Base-by-base conservation (phyloP, 352 stramenopile genomes). In the Phytophthora hybrid region DNA sequence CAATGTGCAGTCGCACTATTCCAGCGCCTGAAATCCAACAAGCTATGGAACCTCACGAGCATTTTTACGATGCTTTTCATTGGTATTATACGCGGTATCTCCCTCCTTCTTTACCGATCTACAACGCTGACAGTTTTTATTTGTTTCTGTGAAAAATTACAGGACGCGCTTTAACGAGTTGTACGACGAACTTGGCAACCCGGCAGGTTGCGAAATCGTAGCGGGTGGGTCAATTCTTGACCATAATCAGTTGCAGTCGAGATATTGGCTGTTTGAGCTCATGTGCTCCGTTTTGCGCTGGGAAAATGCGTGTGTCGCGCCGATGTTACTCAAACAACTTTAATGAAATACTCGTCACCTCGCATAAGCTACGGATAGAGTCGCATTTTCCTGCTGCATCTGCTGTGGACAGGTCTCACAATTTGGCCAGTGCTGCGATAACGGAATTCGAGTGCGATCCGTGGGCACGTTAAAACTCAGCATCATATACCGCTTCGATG, bases 181-280 rank as follows among this genome's bases (percentile, higher is more conserved):
- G 11, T 61, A 76, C 44, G 81, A 90, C 67, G 74, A 65, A 23
- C 2, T 68, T 5, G 82, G 82, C 21, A 72, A 76, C 1, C 53
- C 73, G 0, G 62, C 75, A 5, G 84, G 84, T 13, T 87, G 78
- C 49, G 82, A 92, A 52, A 75, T 90, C 44, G 66, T 87, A 41
- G 63, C 73, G 0, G 84, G 84, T 32, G 84, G 84, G 11, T 87
- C 80, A 4, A 62, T 92, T 41, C 63, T 64, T 31, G 79, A 89
- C 32, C 72, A 77, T 31, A 77, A 82, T 52, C 79, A 83, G 55
- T 32, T 84, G 37, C 74, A 77, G 9, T 79, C 78, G 23, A 74
- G 75, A 41, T 79, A 89, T 62, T 91, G 84, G 84, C 57, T 91
- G 19, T 86, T 89, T 41, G 84, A 91, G 71, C 64, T 91, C 51